These are phyloP conservation scores for Talaromyces funiculosus DNA, from an alignment of 2,329 filamentous ascomycete genomes.

Conservation along the genomic window DNA sequence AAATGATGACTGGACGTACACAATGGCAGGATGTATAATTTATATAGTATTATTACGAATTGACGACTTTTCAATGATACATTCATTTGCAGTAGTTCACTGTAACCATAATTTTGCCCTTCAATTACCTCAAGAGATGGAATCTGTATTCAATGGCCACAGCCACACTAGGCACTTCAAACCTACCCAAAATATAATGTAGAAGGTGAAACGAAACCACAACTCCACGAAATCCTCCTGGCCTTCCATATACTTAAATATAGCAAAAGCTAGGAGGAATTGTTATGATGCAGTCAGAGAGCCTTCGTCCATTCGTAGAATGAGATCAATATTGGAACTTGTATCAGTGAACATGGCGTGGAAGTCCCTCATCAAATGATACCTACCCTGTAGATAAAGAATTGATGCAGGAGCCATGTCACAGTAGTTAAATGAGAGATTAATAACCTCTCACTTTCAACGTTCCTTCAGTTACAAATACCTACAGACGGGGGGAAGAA, in stretches of 20 bases:
- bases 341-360: constrained; percentile 10
- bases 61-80: background rate
- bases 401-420: background rate
- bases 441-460: background rate
- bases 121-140: no score
- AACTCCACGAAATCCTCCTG: constrained; percentile 5
- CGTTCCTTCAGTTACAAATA: background rate
- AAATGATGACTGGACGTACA: background rate
- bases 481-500: background rate
- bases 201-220: constrained; percentile 24
- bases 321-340: constrained; percentile 14
- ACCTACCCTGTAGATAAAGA: background rate
- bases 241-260: background rate
- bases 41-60: background rate
- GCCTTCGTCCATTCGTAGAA: constrained; percentile 14
- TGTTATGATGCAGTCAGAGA: constrained; percentile 16
- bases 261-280: background rate
- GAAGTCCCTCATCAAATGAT: background rate
- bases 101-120: no score
- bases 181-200: constrained; percentile 12
- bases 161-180: no score
- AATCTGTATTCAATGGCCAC: no score
- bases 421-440: background rate
- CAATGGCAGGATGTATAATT: background rate
- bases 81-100: no score